Base-by-base conservation (phyloP, 202 grass and related monocot genomes). In the Musa balbisiana region DNA sequence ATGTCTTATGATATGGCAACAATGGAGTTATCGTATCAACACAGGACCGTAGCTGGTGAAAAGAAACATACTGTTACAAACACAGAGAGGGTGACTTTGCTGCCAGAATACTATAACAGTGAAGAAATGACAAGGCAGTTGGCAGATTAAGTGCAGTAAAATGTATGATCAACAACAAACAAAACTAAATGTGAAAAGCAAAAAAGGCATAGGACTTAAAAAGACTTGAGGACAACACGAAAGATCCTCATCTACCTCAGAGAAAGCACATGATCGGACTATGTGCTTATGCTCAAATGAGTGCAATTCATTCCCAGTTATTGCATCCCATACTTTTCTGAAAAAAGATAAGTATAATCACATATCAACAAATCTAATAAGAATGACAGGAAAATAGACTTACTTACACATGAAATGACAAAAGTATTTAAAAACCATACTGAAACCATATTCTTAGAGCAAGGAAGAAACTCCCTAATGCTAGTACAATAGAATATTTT, bases 231-330 rank as follows among this genome's bases (percentile, higher is more conserved):
- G 56, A 26, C n/a, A 69, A 75, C 14, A 69, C 73, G 66, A 29
- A 67, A 50, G 27, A 73, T 77, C 51, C 20, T 65, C 49, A 11
- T 53, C 73, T 88, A 99, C 95, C 95, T 99, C 95, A 71, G 89
- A 95, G 80, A 94, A 99, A 27, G 95, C 79, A 86, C 95, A 99
- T 22, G 95, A 75, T 64, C 95, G 89, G 17, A 99, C 95, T 70
- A 99, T 99, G 79, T 99, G 95, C 79, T 95, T 99, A 84, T 99
- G 95, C 73, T 99, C 95, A 80, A 99, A 99, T 10, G 95, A 95
- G 79, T 99, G 91, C 22, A 99, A 78, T 85, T 92, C 95, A 78
- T 95, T 89, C 8, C 95, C 95, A 63, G 91, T 84, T 74, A 99
- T 78, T 52, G 95, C 95, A 83, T 99, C 95, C 95, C 95, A 99